These are phyloP conservation scores for Pichia deserticola DNA, from an alignment of 805 yeast species.

Conservation along the genomic window DNA sequence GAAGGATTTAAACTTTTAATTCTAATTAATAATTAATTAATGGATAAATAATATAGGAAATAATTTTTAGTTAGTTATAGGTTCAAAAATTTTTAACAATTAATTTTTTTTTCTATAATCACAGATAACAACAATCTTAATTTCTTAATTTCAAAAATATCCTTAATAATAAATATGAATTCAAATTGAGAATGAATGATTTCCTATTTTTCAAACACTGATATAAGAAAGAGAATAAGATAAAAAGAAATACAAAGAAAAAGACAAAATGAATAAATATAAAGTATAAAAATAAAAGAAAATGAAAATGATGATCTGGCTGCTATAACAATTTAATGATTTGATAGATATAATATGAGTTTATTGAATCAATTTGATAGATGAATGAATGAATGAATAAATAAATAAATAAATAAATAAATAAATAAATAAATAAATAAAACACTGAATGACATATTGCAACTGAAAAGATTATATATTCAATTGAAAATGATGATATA, in stretches of 20 bases:
- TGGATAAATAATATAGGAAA: not conserved
- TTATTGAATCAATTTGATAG: no score
- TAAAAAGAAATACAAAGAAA: not conserved
- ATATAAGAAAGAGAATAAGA: not conserved
- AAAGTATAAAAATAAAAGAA: not conserved
- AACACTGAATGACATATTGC: no score
- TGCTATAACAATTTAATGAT: not conserved
- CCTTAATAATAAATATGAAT: not conserved
- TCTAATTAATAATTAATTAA: not conserved
- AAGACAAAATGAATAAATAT: not conserved
- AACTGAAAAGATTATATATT: no score
- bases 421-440: no score
- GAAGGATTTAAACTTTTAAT: slow-evolving; percentile 10
- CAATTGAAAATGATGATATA: no score
- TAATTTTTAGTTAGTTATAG: slow-evolving; percentile 1
- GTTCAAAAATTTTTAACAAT: not conserved
- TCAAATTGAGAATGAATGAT: not conserved
- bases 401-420: no score
- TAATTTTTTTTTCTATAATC: not conserved
- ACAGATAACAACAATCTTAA: not conserved
- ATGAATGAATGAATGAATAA: no score
- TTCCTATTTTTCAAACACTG: not conserved
- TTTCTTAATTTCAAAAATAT: slow-evolving; percentile 4
- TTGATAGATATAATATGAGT: no score
- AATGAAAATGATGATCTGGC: not conserved